These are phyloP conservation scores for Clathrospora elynae DNA, from an alignment of 2,329 filamentous ascomycete species.

Conservation along the genomic window DNA sequence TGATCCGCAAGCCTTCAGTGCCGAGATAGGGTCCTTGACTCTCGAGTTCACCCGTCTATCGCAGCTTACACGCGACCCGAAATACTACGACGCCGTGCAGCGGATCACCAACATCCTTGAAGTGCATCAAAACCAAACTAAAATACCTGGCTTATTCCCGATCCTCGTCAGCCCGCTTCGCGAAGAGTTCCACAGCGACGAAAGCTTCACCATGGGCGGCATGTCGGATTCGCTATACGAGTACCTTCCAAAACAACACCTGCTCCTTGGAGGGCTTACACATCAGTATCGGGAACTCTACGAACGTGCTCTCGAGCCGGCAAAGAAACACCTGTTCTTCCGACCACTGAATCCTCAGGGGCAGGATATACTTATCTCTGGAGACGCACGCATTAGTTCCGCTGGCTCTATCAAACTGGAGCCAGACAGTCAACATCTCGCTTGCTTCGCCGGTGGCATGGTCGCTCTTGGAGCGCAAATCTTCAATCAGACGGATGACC, in stretches of 20 bases:
- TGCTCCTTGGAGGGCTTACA: conserved; percentile 76
- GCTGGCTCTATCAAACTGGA: conserved; percentile 51
- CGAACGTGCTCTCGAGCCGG: conserved; percentile 67
- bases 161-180: conserved; percentile 40
- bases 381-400: conserved; percentile 56
- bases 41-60: conserved; percentile 50
- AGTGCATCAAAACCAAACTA: conserved; percentile 43
- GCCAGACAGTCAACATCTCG: conserved; percentile 56
- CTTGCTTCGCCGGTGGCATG: conserved; percentile 63
- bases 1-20: conserved; percentile 38
- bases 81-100: conserved; percentile 49
- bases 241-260: conserved; percentile 67
- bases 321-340: conserved; percentile 76
- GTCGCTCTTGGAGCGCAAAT: conserved; percentile 58
- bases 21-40: conserved; percentile 47
- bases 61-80: conserved; percentile 46
- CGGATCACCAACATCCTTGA: conserved; percentile 44
- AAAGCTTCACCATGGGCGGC: conserved; percentile 58
- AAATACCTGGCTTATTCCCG: conserved; percentile 47
- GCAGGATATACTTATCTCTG: conserved; percentile 75
- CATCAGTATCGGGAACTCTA: conserved; percentile 76
- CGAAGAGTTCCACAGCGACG: conserved; percentile 36
- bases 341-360: conserved; percentile 72
- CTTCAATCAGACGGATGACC: conserved; percentile 56
- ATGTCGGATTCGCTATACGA: conserved; percentile 64